Conservation (phyloP, 2,329 filamentous ascomycete genomes). For the Fonsecaea monophora region DNA sequence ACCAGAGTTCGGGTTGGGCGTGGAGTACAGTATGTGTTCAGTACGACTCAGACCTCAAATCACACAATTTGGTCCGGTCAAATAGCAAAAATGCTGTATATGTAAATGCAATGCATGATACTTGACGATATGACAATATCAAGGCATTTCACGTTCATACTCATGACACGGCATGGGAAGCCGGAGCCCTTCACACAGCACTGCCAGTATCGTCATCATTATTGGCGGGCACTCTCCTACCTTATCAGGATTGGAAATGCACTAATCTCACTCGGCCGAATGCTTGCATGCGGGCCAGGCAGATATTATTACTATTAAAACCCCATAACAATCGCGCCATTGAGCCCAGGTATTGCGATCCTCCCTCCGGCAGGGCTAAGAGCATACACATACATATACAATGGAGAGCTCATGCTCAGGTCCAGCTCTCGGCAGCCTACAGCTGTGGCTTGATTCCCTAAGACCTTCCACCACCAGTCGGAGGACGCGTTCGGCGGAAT, state of each 20-base stretch:
- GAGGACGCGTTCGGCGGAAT: slow-evolving; percentile 7
- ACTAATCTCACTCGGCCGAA: slow-evolving; percentile 23
- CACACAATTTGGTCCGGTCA: not conserved
- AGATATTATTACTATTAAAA: slow-evolving; percentile 15
- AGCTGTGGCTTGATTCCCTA: slow-evolving; percentile 27
- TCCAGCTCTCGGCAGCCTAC: slow-evolving; percentile 19
- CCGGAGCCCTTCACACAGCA: not conserved
- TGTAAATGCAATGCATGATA: slow-evolving; percentile 17
- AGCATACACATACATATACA: slow-evolving; percentile 6
- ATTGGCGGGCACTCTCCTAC: slow-evolving; percentile 10
- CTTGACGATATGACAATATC: not conserved
- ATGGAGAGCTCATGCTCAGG: slow-evolving; percentile 11
- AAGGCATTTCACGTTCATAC: not conserved
- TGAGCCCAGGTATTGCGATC: slow-evolving; percentile 22
- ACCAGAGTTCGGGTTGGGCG: not conserved
- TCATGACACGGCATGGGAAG: not conserved
- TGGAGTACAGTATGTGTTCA: not conserved
- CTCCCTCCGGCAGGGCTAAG: not conserved
- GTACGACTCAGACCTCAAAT: not conserved
- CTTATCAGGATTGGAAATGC: slow-evolving; percentile 22
- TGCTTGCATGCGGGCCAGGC: not conserved
- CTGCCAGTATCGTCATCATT: not conserved
- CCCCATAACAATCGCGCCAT: slow-evolving; percentile 28
- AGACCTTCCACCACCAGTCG: not conserved
- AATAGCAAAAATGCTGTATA: slow-evolving; percentile 21